Evolutionary conservation across 768 basidiomycete species (phyloP).

Genomic region (Mycena olivaceomarginata): DNA sequence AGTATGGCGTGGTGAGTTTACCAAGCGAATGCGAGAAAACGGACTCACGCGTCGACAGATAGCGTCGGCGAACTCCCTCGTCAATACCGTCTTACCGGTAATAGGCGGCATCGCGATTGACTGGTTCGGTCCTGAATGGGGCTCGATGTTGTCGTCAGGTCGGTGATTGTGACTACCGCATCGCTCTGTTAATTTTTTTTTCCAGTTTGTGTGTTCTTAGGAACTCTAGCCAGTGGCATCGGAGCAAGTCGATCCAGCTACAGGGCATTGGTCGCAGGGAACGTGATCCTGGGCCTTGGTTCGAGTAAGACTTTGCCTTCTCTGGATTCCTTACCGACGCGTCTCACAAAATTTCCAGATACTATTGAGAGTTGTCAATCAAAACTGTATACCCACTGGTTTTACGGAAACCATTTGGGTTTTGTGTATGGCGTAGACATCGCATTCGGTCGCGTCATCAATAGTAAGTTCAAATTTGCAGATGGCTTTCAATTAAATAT

Average conservation of each 20-base stretch:
- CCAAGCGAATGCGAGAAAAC: not conserved
- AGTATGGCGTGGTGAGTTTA: slow-evolving; percentile 27
- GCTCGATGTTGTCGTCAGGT: slow-evolving; percentile 30
- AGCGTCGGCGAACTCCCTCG: slow-evolving; percentile 23
- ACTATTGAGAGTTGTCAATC: slow-evolving; percentile 26
- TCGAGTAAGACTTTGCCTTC: slow-evolving; percentile 6
- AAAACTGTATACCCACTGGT: slow-evolving; percentile 32
- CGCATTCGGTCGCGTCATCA: slow-evolving; percentile 23
- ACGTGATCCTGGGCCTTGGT: slow-evolving; percentile 29
- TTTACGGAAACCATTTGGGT: slow-evolving; percentile 31
- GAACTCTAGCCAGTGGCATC: slow-evolving; percentile 22
- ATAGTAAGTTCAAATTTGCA: not conserved
- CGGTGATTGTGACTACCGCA: not conserved
- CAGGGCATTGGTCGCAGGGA: slow-evolving; percentile 9
- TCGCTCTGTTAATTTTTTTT: not conserved
- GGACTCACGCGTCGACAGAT: not conserved
- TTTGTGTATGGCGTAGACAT: slow-evolving; percentile 29
- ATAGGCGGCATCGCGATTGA: slow-evolving; percentile 28
- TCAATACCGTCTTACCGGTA: slow-evolving; percentile 23
- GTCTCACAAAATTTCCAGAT: not conserved
- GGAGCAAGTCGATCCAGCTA: slow-evolving; percentile 24
- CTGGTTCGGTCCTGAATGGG: slow-evolving; percentile 32
- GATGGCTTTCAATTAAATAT: not conserved
- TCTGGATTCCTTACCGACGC: too few relatives aligned
- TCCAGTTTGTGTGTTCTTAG: slow-evolving; percentile 7